These are phyloP conservation scores for Galerina marginata DNA, from an alignment of 768 basidiomycete species.

Conservation along the genomic window DNA sequence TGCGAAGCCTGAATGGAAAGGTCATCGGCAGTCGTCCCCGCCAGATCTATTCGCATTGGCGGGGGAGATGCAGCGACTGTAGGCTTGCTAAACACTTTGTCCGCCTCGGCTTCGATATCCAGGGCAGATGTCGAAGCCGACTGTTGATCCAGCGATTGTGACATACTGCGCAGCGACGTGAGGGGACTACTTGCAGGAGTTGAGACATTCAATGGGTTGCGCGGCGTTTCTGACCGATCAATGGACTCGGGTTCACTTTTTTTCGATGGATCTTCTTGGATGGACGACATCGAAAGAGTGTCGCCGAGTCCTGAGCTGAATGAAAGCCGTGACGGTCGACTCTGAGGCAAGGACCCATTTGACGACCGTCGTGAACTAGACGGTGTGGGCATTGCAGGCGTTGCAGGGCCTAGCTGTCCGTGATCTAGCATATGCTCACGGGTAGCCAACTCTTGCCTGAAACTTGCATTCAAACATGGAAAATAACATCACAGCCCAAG, in stretches of 20 bases:
- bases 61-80: background rate
- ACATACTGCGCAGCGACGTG: slow-evolving; percentile 9
- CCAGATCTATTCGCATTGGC: slow-evolving; percentile 8
- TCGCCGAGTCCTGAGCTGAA: slow-evolving; percentile 34
- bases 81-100: slow-evolving; percentile 6
- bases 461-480: background rate
- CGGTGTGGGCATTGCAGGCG: slow-evolving; percentile 57
- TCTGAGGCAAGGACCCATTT: background rate
- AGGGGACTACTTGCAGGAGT: slow-evolving; percentile 10
- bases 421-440: slow-evolving; percentile 96
- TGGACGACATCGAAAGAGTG: slow-evolving; percentile 44
- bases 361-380: slow-evolving; percentile 46
- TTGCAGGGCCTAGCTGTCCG: slow-evolving; percentile 74
- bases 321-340: slow-evolving; percentile 28
- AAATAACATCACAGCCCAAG: background rate
- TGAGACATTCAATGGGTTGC: background rate
- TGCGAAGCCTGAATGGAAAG: slow-evolving; percentile 36
- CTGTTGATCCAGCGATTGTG: slow-evolving; percentile 18
- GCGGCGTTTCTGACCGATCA: slow-evolving; percentile 20
- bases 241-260: slow-evolving; percentile 7
- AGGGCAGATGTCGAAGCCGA: slow-evolving; percentile 55
- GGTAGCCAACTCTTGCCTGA: slow-evolving; percentile 82
- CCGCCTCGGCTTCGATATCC: slow-evolving; percentile 45
- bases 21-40: slow-evolving; percentile 17
- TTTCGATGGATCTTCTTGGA: slow-evolving; percentile 31